Evolutionary conservation across 2,329 filamentous ascomycete species (phyloP).

Genomic region (Calonectria pteridis): DNA sequence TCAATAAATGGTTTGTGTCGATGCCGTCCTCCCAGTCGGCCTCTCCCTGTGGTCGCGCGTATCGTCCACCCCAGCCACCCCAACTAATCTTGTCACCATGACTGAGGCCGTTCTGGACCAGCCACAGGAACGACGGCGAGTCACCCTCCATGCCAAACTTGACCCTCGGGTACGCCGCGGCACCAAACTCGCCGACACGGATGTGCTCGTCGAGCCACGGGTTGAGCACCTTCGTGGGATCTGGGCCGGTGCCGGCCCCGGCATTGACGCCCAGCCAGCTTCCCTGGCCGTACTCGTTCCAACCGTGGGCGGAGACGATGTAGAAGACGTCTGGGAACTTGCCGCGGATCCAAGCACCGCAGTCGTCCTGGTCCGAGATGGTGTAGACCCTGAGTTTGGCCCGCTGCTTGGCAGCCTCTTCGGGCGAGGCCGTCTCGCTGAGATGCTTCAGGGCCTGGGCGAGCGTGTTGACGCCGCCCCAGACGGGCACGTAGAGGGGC

Average conservation of each 20-base stretch:
- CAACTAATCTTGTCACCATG: slow-evolving; percentile 58
- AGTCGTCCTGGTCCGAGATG: slow-evolving; percentile 71
- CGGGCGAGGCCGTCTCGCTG: slow-evolving; percentile 29
- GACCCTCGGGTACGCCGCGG: slow-evolving; percentile 55
- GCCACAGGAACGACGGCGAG: slow-evolving; percentile 61
- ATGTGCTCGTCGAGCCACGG: slow-evolving; percentile 65
- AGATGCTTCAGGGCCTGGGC: slow-evolving; percentile 61
- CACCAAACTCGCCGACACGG: slow-evolving; percentile 59
- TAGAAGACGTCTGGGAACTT: slow-evolving; percentile 67
- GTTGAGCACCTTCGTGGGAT: slow-evolving; percentile 54
- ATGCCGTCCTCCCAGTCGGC: slow-evolving; percentile 40
- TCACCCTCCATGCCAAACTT: slow-evolving; percentile 65
- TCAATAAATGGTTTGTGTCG: slow-evolving; percentile 22
- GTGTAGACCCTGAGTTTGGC: slow-evolving; percentile 63
- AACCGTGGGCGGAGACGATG: slow-evolving; percentile 66
- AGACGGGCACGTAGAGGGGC: slow-evolving; percentile 63
- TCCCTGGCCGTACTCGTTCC: slow-evolving; percentile 65
- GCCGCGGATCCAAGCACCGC: slow-evolving; percentile 66
- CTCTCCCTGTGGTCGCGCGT: slow-evolving; percentile 46
- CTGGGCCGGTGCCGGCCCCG: background rate
- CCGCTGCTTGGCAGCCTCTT: slow-evolving; percentile 51
- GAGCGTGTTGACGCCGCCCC: slow-evolving; percentile 66
- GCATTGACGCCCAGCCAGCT: slow-evolving; percentile 66
- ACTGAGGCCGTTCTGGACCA: slow-evolving; percentile 48
- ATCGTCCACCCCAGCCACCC: slow-evolving; percentile 63